Base-by-base conservation (phyloP, 306 rosid genomes). In the Cucurbita maxima region DNA sequence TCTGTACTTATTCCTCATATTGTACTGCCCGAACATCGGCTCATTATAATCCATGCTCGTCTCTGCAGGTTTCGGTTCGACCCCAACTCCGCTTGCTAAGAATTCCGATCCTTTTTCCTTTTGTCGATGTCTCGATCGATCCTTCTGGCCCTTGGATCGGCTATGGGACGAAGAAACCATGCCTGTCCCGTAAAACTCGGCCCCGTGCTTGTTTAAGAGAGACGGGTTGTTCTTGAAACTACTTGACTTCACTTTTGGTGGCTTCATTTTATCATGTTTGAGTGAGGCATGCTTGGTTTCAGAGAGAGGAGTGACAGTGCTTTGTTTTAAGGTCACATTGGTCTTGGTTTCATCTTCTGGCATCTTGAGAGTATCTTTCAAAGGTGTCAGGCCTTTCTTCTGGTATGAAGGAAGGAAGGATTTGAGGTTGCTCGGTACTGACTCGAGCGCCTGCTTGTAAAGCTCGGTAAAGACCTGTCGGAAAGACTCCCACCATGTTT, bases 401-500 rank as follows among this genome's bases (percentile, higher is more conserved):
- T 80, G 75, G 68, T 86, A 81, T 8, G 87, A 82, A 13, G 96
- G 96, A 41, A 82, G 63, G 44, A 87, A 85, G 80, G 81, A 87
- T 75, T 48, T 77, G 77, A 89, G 79, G 14, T 74, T 57, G 19
- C 83, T 69, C 11, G 62, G 80, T 82, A 91, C 40, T 11, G 85
- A 83, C 57, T 89, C 95, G 48, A 87, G 52, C 20, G 87, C 86
- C 68, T 87, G 73, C 86, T 94, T 91, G 61, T 84, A 89, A 78
- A 94, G 92, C 72, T 94, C 97, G 34, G 73, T 51, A 8, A 88
- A 22, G 64, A 89, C 95, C 76, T 85, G 99, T 56, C 95, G 88
- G 8, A 91, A 85, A 78, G 96, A 94, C 13, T 96, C 97, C 99
- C 96, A 91, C 76, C 97, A 94, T 0, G 92, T 96, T 59, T 89